Evolutionary conservation across 2,329 filamentous ascomycete genomes (phyloP).

Genomic region (Scytalidium sp.): DNA sequence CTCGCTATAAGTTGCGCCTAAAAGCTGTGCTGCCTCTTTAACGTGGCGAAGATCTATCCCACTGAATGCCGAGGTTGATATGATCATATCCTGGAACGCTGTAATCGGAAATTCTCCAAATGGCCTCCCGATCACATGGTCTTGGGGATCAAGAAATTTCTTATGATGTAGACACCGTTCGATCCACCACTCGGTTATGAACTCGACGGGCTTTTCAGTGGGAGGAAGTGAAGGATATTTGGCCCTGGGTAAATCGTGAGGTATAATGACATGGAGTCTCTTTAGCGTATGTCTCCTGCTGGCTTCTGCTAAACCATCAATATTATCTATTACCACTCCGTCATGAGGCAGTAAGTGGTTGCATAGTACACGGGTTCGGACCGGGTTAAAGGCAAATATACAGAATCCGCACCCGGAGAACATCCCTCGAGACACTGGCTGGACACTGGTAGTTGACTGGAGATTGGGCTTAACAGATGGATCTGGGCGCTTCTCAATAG

Average conservation of each 20-base stretch:
- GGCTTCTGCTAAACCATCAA: constrained; percentile 12
- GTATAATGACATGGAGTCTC: constrained; percentile 36
- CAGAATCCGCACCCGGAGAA: constrained; percentile 39
- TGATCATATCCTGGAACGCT: constrained; percentile 65
- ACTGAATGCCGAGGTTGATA: constrained; percentile 80
- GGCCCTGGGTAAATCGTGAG: constrained; percentile 35
- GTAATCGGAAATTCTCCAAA: constrained; percentile 68
- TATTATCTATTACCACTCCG: constrained; percentile 22
- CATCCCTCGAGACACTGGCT: constrained; percentile 27
- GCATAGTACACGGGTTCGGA: constrained; percentile 32
- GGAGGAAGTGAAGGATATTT: constrained; percentile 27
- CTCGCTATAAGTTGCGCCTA: constrained; percentile 81
- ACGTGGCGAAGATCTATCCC: constrained; percentile 85
- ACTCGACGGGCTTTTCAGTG: constrained; percentile 35
- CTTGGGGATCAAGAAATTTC: constrained; percentile 62
- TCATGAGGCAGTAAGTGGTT: constrained; percentile 33
- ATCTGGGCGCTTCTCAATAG: not conserved
- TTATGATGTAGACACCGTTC: constrained; percentile 84
- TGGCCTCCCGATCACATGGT: constrained; percentile 73
- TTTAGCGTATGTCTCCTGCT: constrained; percentile 5
- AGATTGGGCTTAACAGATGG: constrained; percentile 3
- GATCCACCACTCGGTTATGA: constrained; percentile 89
- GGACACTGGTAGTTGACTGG: constrained; percentile 7
- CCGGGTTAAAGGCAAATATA: constrained; percentile 38
- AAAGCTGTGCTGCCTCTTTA: constrained; percentile 68